Base-by-base conservation (phyloP, 2,329 filamentous ascomycete genomes). In the Graphilbum ipis-grandicollis region DNA sequence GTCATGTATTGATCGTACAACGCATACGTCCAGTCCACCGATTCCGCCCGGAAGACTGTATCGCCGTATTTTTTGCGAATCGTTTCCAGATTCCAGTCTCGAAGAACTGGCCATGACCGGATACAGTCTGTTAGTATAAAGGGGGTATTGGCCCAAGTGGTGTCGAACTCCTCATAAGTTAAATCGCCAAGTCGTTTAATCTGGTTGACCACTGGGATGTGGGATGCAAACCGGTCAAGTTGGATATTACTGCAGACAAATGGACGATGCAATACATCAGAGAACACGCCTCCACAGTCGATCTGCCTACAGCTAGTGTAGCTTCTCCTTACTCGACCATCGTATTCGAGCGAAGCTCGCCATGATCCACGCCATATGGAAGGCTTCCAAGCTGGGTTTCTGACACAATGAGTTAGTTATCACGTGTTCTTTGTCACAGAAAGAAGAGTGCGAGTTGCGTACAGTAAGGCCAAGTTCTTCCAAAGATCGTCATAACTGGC, bases 101-200 rank as follows among this genome's bases (percentile, higher is more conserved):
- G 63, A 54, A 70, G 85, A 1, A 78, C 75, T 2, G 82, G 81
- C 88, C 90, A 96, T 42, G 71, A 53, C 49, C 75, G 79, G 41
- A 94, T 80, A 14, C 80, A 83, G 12, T 73, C 62, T 7, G 85
- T 93, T 36, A 96, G 66, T 37, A 96, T 76, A 55, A 96, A 96
- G 0, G 88, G 90, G 43, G 67, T 71, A 50, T 79, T 66, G 13
- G 79, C 79, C 83, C 84, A 94, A 18, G 63, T 62, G 9, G 67
- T 61, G 1, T 79, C 70, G 49, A 92, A 96, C 33, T 88, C 78
- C 25, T 74, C 66, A 25, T 74, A 70, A 0, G 73, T 69, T 19
- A 96, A 63, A 47, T 82, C 66, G 6, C 66, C 52, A 9, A 93
- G 60, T 12, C 80, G 72, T 3, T 65, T 52, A 36, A 96, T 93